Base-by-base conservation (phyloP, 1,139 yeast species). In the Arxiozyma heterogenica region DNA sequence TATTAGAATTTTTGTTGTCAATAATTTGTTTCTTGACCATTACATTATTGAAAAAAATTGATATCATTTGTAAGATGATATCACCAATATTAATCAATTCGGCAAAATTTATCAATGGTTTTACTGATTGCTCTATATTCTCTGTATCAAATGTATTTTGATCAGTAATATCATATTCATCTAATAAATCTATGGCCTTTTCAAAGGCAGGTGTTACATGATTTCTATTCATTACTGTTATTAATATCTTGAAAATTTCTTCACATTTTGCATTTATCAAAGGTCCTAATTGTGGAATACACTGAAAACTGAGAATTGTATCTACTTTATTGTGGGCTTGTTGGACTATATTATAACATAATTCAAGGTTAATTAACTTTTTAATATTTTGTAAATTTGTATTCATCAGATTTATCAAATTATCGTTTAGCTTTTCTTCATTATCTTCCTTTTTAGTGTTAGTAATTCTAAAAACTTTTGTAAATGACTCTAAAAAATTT, bases 21-120 rank as follows among this genome's bases (percentile, higher is more conserved):
- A 89, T 81, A 27, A 84, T 77, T 47, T 79, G 79, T 50, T 80
- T 74, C 47, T 76, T 71, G 2, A 86, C 78, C 59, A 93, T 75
- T 66, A 93, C 98, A 65, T 88, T 93, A 61, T 87, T 86, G 70
- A 89, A 91, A 64, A 93, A 93, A 1, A 90, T 89, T 57, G 88
- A 93, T 47, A 90, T 74, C 95, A 93, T 89, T 67, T 91, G 98
- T 64, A 89, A 86, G 38, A 93, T 88, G 57, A 91, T 73, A 67
- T 93, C 98, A 8, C 96, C 98, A 61, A 89, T 84, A 62, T 91
- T 93, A 47, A 93, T 94, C 58, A 93, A 75, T 66, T 91, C 97
- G 21, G 94, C 86, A 64, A 93, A 93, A 53, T 87, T 80, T 0
- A 87, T 86, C 52, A 93, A 75, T 0, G 98, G 98, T 38, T 54